Base-by-base conservation (phyloP, 352 stramenopile genomes). In the Globisporangium viniferum region DNA sequence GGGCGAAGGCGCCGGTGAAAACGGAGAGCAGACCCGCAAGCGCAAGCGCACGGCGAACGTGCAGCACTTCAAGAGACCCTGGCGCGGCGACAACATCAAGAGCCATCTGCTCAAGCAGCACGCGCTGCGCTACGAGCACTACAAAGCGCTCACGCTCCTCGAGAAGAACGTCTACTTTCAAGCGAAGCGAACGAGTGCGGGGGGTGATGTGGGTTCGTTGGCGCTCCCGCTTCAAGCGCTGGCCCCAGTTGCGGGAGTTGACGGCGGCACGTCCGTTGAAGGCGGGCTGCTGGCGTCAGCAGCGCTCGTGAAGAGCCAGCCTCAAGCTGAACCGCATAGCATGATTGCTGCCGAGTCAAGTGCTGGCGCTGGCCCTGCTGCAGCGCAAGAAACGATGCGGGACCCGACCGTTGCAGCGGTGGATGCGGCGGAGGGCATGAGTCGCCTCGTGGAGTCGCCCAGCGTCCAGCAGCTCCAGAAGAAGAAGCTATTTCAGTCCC, bases 61-160 rank as follows among this genome's bases (percentile, higher is more conserved):
- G 27, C 63, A 63, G 63, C 35, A 62, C 39, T 69, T 69, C 31
- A 69, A 69, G 64, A 22, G 36, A 31, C 55, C 64, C 20, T 69
- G 64, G 64, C 55, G 64, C 64, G 64, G 64, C 54, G 55, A 69
- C 41, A 69, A 64, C 64, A 59, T 69, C 33, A 51, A 36, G 36
- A 69, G 64, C 64, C 64, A 69, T 24, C 39, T 69, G 55, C 41
- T 54, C 55, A 63, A 63, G 41, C 64, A 69, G 55, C 64, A 69
- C 55, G 64, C 64, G 29, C 39, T 29, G 41, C 64, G 55, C 29
- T 69, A 59, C 9, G 64, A 51, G n/a, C 9, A 15, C 8, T 69
- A 69, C 31, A 36, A 22, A 5, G 41, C 41, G 54, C 64, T 69
- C 55, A 48, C 64, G 14, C 39, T 44, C 22, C 24, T 58, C n/a